These are phyloP conservation scores for Beauveria sp. DNA, from an alignment of 2,329 filamentous ascomycete species.

Conservation along the genomic window DNA sequence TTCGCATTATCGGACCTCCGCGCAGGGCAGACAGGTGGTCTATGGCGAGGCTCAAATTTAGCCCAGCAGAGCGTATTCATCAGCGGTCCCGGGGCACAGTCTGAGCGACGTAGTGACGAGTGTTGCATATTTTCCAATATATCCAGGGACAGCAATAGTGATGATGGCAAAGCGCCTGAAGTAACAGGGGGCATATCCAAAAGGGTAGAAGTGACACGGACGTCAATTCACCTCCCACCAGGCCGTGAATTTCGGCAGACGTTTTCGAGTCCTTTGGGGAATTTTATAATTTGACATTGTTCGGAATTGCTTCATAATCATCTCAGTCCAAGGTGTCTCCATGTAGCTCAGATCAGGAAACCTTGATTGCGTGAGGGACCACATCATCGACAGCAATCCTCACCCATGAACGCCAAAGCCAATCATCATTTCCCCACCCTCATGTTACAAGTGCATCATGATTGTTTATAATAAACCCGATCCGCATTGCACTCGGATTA, in stretches of 20 bases:
- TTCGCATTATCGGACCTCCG: not conserved
- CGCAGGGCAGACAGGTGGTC: not conserved
- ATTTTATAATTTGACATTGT: not conserved
- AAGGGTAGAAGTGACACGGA: conserved; percentile 1
- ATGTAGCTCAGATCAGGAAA: too few species aligned
- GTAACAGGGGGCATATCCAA: conserved; percentile 1
- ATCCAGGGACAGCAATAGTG: conserved; percentile 2
- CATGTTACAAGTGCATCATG: not conserved
- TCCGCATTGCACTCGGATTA: too few species aligned
- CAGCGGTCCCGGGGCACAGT: not conserved
- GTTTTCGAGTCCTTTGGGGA: not conserved
- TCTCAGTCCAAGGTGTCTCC: too few species aligned
- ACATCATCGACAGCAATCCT: too few species aligned
- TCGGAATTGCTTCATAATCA: not conserved
- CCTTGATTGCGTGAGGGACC: too few species aligned
- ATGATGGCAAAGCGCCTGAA: not conserved
- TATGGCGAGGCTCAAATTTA: conserved; percentile 5
- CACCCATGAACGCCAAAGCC: too few species aligned
- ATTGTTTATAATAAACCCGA: too few species aligned
- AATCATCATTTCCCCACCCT: too few species aligned
- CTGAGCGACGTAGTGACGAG: not conserved
- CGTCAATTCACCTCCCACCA: conserved; percentile 3
- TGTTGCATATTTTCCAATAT: not conserved
- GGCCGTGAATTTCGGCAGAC: not conserved
- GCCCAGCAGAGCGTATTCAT: conserved; percentile 9